Conservation (phyloP, 345 rosid species). For the Alliaria petiolata region DNA sequence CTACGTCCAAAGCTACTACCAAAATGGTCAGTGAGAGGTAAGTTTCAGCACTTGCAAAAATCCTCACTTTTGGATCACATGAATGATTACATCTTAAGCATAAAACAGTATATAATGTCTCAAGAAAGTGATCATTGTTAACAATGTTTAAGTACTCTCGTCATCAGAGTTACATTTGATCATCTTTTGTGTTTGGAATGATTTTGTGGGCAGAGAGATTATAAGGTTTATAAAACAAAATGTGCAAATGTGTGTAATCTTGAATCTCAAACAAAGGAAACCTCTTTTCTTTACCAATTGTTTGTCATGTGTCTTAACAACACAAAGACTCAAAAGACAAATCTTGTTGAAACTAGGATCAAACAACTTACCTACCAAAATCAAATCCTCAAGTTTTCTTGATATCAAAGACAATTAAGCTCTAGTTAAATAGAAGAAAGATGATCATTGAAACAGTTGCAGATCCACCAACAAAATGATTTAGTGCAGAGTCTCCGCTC, state of each 20-base stretch:
- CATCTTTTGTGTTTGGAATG: neutral
- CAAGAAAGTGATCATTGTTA: slow-evolving; percentile 3
- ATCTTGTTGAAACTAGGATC: neutral
- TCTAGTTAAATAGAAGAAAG: neutral
- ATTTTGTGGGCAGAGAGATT: neutral
- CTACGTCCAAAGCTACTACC: slow-evolving; percentile 69
- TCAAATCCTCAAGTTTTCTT: neutral
- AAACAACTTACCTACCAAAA: neutral
- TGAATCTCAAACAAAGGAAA: neutral
- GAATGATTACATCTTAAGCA: neutral
- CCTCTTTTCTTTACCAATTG: neutral
- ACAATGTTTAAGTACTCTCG: neutral
- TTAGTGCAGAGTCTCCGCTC: neutral
- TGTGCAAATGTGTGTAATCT: neutral
- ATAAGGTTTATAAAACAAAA: neutral
- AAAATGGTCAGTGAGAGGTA: slow-evolving; percentile 60
- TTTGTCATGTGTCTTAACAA: neutral
- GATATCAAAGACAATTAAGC: neutral
- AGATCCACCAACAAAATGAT: neutral
- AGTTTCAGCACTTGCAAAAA: neutral
- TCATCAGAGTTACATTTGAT: neutral
- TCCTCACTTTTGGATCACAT: neutral
- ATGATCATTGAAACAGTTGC: neutral
- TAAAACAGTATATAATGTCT: neutral
- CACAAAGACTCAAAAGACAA: neutral